Percentiles rank a stretch among this genome's conserved stretches.
phyloP scores from a whole-genome alignment of 169 alveolate species.

The Haemoproteus tartakovskyi region DNA sequence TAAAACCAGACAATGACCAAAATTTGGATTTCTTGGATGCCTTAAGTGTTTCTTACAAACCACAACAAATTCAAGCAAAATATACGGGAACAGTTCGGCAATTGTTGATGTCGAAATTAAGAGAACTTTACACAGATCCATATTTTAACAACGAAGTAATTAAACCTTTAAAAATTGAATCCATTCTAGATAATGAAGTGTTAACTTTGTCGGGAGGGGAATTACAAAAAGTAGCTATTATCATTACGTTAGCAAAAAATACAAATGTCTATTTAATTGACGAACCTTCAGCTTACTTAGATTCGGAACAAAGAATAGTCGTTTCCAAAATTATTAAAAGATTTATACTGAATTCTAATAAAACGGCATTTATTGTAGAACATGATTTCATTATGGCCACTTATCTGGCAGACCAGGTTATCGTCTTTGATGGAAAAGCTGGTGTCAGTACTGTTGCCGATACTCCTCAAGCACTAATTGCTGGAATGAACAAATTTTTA shows the following conservation, averaged over 20 bases:
- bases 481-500: constrained; percentile 94
- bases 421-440: constrained; percentile 97
- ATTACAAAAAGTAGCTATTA: constrained; percentile 96
- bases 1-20: constrained; percentile 89
- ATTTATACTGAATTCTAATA: constrained; percentile 95
- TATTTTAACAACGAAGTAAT: constrained; percentile 95
- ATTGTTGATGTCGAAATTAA: constrained; percentile 88
- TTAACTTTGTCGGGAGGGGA: constrained; percentile 98
- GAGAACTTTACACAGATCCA: constrained; percentile 89
- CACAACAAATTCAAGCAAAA: constrained; percentile 96
- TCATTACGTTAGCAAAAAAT: constrained; percentile 95
- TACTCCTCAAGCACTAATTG: constrained; percentile 80
- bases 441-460: constrained; percentile 88
- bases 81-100: constrained; percentile 96
- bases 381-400: constrained; percentile 99
- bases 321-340: constrained; percentile 98
- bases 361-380: constrained; percentile 98
- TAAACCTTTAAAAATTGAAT: constrained; percentile 93
- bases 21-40: constrained; percentile 86
- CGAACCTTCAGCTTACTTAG: constrained; percentile 99
- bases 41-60: constrained; percentile 94
- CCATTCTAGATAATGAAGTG: constrained; percentile 93
- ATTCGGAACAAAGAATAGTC: constrained; percentile 98
- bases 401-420: constrained; percentile 98
- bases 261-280: constrained; percentile 98